phyloP scores from a whole-genome alignment of 2,329 filamentous ascomycete genomes.

The Colletotrichum graminicola region DNA sequence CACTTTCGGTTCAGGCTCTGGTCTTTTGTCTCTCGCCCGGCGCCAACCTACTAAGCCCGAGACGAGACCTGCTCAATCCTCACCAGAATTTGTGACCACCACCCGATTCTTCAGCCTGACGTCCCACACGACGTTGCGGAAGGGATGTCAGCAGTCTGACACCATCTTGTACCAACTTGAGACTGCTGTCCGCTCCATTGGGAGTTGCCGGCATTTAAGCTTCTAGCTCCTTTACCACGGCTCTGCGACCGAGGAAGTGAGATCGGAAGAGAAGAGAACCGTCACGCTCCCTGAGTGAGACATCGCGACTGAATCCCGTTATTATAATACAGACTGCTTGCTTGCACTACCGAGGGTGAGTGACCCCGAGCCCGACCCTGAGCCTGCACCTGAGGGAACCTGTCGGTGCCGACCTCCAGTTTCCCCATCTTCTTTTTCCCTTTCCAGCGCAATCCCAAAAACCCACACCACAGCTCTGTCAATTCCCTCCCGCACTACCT shows the following conservation, averaged over 20 bases:
- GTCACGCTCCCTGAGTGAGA: conserved; percentile 7
- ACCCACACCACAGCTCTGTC: conserved; percentile 39
- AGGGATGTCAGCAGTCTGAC: conserved; percentile 42
- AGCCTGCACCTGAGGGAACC: conserved; percentile 9
- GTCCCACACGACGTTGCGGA: conserved; percentile 42
- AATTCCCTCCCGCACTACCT: conserved; percentile 36
- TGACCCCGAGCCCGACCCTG: conserved; percentile 15
- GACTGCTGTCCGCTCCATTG: conserved; percentile 32
- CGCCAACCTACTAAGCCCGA: conserved; percentile 33
- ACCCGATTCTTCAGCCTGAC: conserved; percentile 41
- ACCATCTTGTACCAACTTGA: conserved; percentile 37
- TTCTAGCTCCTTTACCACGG: conserved; percentile 29
- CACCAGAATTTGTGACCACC: conserved; percentile 41
- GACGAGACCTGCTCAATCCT: conserved; percentile 39
- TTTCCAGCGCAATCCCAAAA: conserved; percentile 40
- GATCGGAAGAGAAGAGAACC: conserved; percentile 10
- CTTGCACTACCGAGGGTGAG: conserved; percentile 30
- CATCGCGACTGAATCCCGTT: conserved; percentile 3
- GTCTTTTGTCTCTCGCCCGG: conserved; percentile 39
- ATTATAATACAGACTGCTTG: conserved; percentile 4
- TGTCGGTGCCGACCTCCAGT: conserved; percentile 35
- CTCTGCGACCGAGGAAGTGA: conserved; percentile 17
- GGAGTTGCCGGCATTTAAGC: conserved; percentile 35
- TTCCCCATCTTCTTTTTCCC: conserved; percentile 40
- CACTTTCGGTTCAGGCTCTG: conserved; percentile 35